Base-by-base conservation (phyloP, 2,329 filamentous ascomycete genomes). In the Colletotrichum higginsianum region DNA sequence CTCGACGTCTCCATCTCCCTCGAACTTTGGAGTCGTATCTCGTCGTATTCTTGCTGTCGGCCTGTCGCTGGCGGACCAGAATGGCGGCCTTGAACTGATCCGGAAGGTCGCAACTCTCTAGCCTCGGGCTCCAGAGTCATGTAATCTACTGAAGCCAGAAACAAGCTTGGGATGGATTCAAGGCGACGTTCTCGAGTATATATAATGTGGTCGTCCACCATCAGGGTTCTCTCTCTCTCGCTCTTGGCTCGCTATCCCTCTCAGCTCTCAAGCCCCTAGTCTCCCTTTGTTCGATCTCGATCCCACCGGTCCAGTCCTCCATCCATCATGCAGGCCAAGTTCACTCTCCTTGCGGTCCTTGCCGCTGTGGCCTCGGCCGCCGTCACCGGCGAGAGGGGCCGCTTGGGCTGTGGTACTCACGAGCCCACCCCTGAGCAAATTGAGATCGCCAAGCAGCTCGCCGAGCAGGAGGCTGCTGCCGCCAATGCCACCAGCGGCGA, bases 401-500 rank as follows among this genome's bases (percentile, higher is more conserved):
- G 55, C 42, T 38, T 67, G 38, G 56, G 67, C 52, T 67, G 68
- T n/a, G 15, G 38, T 30, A 63, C 65, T 53, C 57, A 42, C 16
- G 65, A 61, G 8, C 65, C 65, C 18, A 67, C 42, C 40, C 42
- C 35, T 15, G 66, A 69, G 65, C 65, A 72, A 21, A 63, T 71
- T 68, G 67, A 65, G 47, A 66, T 76, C 49, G 69, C 74, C 57
- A 58, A 73, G 57, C 70, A 61, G 46, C 60, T 77, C 23, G 74
- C 74, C 30, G 61, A 63, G 46, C 38, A 75, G 57, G 76, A 77
- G 67, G 61, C 47, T 26, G 38, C 18, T 30, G 61, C 47, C n/a
- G 38, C 18, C 40, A 35, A 62, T 11, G 52, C 26, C 40, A 35
- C 55, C 35, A 50, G 66, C 42, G 50, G 68, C 55, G 74, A 76